These are phyloP conservation scores for Senecio squalidus DNA, from an alignment of 140 eudicot species.

Conservation along the genomic window DNA sequence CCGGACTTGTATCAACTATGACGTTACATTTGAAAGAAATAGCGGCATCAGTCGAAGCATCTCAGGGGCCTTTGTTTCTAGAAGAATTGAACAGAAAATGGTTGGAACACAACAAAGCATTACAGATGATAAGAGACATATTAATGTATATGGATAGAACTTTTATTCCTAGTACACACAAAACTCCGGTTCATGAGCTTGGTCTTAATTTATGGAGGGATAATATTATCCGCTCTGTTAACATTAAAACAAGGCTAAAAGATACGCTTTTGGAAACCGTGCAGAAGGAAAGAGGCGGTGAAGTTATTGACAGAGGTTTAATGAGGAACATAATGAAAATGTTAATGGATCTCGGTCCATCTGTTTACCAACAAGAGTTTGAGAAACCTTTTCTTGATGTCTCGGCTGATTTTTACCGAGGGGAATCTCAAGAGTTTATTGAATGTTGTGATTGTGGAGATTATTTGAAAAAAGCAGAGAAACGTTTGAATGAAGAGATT, in stretches of 20 bases:
- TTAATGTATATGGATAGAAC: constrained; percentile 74
- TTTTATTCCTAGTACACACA: constrained; percentile 54
- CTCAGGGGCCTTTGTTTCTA: constrained; percentile 46
- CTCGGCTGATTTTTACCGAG: constrained; percentile 48
- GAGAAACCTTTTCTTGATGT: constrained; percentile 56
- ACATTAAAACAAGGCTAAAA: constrained; percentile 46
- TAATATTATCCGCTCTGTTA: constrained; percentile 37
- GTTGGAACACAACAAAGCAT: constrained; percentile 55
- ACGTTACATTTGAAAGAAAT: constrained; percentile 46
- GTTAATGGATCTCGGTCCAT: constrained; percentile 56
- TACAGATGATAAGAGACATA: constrained; percentile 61
- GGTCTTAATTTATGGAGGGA: constrained; percentile 69
- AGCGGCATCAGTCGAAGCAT: constrained; percentile 43
- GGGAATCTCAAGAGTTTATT: constrained; percentile 57
- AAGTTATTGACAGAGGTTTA: constrained; percentile 50
- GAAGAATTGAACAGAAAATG: constrained; percentile 53
- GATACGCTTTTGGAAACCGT: constrained; percentile 48
- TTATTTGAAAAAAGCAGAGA: constrained; percentile 57
- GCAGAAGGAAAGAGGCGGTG: constrained; percentile 45
- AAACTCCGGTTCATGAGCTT: constrained; percentile 58
- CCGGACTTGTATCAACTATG: constrained; percentile 58
- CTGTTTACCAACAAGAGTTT: constrained; percentile 53
- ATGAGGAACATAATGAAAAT: constrained; percentile 66
- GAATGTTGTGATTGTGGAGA: constrained; percentile 61
- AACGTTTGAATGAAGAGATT: constrained; percentile 55